phyloP scores from a whole-genome alignment of 148 eudicot genomes.

The Nepenthes mirabilis region DNA sequence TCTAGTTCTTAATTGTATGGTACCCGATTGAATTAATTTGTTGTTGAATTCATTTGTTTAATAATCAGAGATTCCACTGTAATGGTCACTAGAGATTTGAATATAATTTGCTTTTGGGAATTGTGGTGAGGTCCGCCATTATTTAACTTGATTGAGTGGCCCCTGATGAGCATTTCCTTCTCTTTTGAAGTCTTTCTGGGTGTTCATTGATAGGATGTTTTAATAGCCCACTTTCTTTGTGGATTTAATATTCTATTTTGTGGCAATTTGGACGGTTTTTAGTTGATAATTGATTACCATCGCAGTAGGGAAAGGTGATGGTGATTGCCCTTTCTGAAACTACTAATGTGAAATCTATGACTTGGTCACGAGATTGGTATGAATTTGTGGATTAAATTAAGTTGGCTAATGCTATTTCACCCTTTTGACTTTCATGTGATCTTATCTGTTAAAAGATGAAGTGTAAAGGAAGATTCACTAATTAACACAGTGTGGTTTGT shows the following conservation, averaged over 20 bases:
- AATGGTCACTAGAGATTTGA: background rate
- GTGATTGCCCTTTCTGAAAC: slow-evolving; percentile 14
- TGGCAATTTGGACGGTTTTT: no score
- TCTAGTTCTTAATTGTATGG: background rate
- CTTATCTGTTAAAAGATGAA: slow-evolving; percentile 14
- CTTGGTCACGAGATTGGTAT: slow-evolving; percentile 26
- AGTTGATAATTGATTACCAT: slow-evolving; percentile 6
- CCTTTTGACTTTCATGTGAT: slow-evolving; percentile 54
- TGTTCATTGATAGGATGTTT: background rate
- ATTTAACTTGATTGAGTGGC: slow-evolving; percentile 34
- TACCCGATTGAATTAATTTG: background rate
- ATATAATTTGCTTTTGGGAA: slow-evolving; percentile 8
- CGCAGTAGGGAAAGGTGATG: background rate
- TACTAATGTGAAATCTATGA: slow-evolving; percentile 49
- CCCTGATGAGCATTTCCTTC: slow-evolving; percentile 13
- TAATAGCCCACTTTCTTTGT: no score
- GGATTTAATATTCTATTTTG: no score
- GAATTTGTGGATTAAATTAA: slow-evolving; percentile 29
- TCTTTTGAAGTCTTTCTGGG: slow-evolving; percentile 5
- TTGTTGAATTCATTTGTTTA: background rate
- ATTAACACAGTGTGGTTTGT: background rate
- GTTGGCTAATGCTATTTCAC: slow-evolving; percentile 17
- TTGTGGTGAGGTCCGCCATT: slow-evolving; percentile 20
- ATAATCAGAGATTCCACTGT: background rate
- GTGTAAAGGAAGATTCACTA: slow-evolving; percentile 1